phyloP scores from a whole-genome alignment of 1,284 basidiomycete genomes.

The Wolfiporia cocos region DNA sequence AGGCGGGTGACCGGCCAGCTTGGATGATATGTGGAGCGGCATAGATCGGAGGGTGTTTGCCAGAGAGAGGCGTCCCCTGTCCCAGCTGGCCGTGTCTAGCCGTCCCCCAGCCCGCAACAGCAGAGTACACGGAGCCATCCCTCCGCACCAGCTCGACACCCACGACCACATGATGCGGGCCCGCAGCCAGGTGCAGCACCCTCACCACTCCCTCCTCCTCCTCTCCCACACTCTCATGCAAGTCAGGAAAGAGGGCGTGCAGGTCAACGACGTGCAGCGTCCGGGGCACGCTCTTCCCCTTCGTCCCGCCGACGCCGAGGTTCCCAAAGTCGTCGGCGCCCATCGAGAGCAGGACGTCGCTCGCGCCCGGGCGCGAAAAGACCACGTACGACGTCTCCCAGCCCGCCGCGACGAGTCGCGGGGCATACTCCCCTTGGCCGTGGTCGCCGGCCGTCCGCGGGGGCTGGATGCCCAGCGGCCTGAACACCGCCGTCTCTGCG shows the following conservation, averaged over 20 bases:
- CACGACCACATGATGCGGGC: conserved; percentile 67
- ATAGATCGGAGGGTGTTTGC: conserved; percentile 23
- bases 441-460: conserved; percentile 19
- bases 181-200: conserved; percentile 46
- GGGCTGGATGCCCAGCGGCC: conserved; percentile 34
- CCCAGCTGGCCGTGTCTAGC: conserved; percentile 80
- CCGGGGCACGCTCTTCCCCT: conserved; percentile 6
- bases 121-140: conserved; percentile 19
- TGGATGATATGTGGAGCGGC: conserved; percentile 30
- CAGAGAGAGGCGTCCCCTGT: conserved; percentile 14
- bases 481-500: conserved; percentile 34
- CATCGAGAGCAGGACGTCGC: conserved; percentile 71
- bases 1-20: conserved; percentile 19
- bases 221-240: background rate
- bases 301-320: conserved; percentile 46
- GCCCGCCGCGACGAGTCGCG: conserved; percentile 49
- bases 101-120: conserved; percentile 77
- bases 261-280: conserved; percentile 33
- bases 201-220: background rate
- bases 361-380: conserved; percentile 31
- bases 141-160: conserved; percentile 27
- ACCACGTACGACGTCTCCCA: conserved; percentile 84
- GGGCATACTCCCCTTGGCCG: conserved; percentile 30
- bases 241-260: conserved; percentile 26
- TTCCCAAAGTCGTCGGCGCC: conserved; percentile 83